Base-by-base conservation (phyloP, 2,329 filamentous ascomycete genomes). In the Fusarium verrucosum region DNA sequence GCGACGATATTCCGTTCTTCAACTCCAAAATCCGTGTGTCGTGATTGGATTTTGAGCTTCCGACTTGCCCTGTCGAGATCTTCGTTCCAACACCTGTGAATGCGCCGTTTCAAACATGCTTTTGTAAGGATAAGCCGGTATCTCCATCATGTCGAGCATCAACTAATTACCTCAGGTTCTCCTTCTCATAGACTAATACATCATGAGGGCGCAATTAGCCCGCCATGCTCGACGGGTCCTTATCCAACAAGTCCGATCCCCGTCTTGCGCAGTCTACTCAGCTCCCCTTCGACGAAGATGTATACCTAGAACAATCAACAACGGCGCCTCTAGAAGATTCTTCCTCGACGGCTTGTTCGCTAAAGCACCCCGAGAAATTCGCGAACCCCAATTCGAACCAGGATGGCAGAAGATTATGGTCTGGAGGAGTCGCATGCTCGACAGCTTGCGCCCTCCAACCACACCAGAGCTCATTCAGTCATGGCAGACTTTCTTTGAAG, bases 381-480 rank as follows among this genome's bases (percentile, higher is more conserved):
- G 87, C 74, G 81, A 86, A 20, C 81, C 88, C 46, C 83, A 88
- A 69, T 80, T 88, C 59, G 90, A 88, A 70, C 90, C 87, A 1
- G 93, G 92, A 50, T 85, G 93, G 71, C 86, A 87, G 65, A 85
- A 84, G 16, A 86, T 97, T 79, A 84, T 91, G 70, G 85, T 91
- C 57, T 85, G 92, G 74, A 81, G 85, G 49, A 85, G 86, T 66
- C 85, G 87, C 59, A 79, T 89, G 66, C 82, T 85, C 47, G 84
- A 91, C 53, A 83, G 85, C 47, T 81, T 88, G 32, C 85, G 92
- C 30, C 84, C 87, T 10, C 92, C 92, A 16, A 76, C 85, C 0
- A 79, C 82, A 4, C 75, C 82, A n/a, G 86, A 91, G 30, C 79
- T 97, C 4, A 76, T 86, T 1, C 80, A 84, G 32, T 91, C 90